Evolutionary conservation across 2,329 filamentous ascomycete genomes (phyloP).

Genomic region (Hymenoscyphus fraxineus): DNA sequence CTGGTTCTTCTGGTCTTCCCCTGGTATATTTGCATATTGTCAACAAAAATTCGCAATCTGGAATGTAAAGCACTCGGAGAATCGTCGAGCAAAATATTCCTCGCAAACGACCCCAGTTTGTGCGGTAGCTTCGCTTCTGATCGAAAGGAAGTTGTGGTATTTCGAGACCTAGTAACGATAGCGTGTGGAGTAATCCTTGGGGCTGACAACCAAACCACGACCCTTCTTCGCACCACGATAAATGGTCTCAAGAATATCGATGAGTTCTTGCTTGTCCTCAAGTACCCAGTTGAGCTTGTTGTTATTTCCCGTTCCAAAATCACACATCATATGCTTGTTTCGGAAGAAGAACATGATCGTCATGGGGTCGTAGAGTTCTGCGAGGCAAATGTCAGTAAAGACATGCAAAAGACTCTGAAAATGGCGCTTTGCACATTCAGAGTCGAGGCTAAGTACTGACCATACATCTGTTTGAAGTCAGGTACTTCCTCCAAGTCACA

Average conservation of each 20-base stretch:
- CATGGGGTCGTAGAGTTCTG: constrained; percentile 60
- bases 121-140: neutral
- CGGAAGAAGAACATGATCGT: constrained; percentile 98
- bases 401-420: neutral
- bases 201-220: constrained; percentile 89
- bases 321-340: constrained; percentile 98
- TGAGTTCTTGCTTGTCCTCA: constrained; percentile 96
- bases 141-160: neutral
- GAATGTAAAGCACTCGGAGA: neutral
- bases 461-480: constrained; percentile 96
- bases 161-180: constrained; percentile 55
- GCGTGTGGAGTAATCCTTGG: constrained; percentile 75
- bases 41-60: neutral
- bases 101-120: neutral
- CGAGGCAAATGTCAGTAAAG: neutral
- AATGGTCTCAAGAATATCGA: constrained; percentile 97
- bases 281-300: constrained; percentile 97
- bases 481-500: constrained; percentile 90
- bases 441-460: constrained; percentile 25
- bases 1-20: neutral
- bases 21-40: neutral
- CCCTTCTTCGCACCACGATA: constrained; percentile 99
- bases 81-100: neutral
- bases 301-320: constrained; percentile 95
- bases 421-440: neutral